These are phyloP conservation scores for Platanthera zijinensis DNA, from an alignment of 106 monocot species.

Conservation along the genomic window DNA sequence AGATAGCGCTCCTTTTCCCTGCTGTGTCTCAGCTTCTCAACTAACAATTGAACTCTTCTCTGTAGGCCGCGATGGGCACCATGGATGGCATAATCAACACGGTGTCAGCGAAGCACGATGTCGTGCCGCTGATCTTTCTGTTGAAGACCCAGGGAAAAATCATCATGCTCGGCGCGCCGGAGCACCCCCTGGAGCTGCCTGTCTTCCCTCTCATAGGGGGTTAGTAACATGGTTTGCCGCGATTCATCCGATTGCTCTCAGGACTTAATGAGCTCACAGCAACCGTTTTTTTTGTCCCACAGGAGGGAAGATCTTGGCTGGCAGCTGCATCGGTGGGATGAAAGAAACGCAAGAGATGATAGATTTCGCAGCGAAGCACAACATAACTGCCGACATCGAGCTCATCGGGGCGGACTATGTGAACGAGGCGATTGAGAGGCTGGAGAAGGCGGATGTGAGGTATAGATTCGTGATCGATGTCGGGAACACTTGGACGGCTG, in stretches of 20 bases:
- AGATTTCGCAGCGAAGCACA: slow-evolving; percentile 69
- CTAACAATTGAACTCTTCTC: neutral
- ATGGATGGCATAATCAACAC: slow-evolving; percentile 92
- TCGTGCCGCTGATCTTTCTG: slow-evolving; percentile 42
- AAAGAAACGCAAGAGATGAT: slow-evolving; percentile 85
- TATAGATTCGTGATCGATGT: slow-evolving; percentile 86
- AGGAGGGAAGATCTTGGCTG: slow-evolving; percentile 54
- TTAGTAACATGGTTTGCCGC: neutral
- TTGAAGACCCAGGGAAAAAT: slow-evolving; percentile 63
- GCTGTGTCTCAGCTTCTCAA: neutral
- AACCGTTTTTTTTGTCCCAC: neutral
- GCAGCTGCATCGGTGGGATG: slow-evolving; percentile 68
- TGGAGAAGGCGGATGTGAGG: slow-evolving; percentile 50
- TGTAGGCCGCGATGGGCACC: slow-evolving; percentile 55
- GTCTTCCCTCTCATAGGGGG: slow-evolving; percentile 41
- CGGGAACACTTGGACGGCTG: slow-evolving; percentile 31
- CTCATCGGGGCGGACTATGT: slow-evolving; percentile 51
- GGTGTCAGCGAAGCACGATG: slow-evolving; percentile 46
- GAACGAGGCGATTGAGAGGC: slow-evolving; percentile 58
- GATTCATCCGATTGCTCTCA: neutral
- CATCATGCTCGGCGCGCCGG: slow-evolving; percentile 59
- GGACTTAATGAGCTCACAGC: neutral
- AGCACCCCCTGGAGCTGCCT: slow-evolving; percentile 54
- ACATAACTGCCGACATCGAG: slow-evolving; percentile 68
- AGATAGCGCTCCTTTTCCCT: neutral